Evolutionary conservation across 441 rosid species (phyloP), one percentile per base, ranked within the genome.

Genomic region (Gossypium aridum): DNA sequence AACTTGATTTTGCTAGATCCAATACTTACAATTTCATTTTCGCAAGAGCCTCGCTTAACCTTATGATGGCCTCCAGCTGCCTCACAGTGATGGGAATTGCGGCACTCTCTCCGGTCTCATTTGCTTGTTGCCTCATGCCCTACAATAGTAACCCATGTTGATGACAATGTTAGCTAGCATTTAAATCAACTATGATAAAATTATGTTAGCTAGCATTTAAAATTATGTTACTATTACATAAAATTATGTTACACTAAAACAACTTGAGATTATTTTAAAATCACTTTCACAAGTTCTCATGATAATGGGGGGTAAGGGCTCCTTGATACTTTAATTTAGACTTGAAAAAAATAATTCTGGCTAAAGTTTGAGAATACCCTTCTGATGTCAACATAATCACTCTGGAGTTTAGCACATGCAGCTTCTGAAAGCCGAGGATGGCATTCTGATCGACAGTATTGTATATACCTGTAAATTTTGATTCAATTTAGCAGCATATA

Each of bases 101-200:
- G 51, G 97, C 85, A 76, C 92, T 91, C 86, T 92, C 98, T 71
- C 99, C 98, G 1, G 95, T 89, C 82, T 96, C 99, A 83, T 96
- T 91, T 70, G 95, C 92, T 80, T 92, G 93, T 87, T 85, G 92
- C 84, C 97, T 90, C 99, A 92, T 96, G 80, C 85, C 93, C 98
- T 95, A 79, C 63, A 77, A 69, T n/a, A 71, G 64, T 31, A 69
- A 70, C 55, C 76, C 20, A 9, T 17, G 17, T 72, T 47, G 6
- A 43, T 37, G 43, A 51, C 51, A 17, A 67, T 16, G 47, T 65
- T 61, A 64, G 34, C 55, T 10, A 67, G 25, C 54, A 64, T 23
- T 23, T 23, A 23, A 23, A 23, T 23, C 26, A 23, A 23, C 26
- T 23, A 23, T 23, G 2, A 23, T 23, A 1, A 1, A 23, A 23